These are phyloP conservation scores for Draba incana DNA, from an alignment of 345 rosid species.

Conservation along the genomic window DNA sequence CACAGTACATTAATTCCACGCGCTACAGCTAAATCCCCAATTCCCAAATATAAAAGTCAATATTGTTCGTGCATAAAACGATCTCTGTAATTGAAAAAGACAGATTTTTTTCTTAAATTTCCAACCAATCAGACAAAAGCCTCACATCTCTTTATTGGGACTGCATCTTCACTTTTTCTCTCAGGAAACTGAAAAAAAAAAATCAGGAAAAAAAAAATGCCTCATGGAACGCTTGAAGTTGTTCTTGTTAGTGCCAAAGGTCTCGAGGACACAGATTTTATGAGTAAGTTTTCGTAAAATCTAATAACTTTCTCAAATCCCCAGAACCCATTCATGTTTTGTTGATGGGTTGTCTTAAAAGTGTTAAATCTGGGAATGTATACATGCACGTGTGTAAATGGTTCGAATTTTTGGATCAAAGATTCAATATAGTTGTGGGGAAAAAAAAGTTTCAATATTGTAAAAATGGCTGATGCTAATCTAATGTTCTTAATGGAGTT, in stretches of 20 bases:
- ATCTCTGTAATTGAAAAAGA: constrained; percentile 3
- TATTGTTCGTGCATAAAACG: constrained; percentile 26
- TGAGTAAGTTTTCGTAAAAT: constrained; percentile 45
- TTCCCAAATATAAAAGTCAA: background rate
- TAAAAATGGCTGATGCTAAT: background rate
- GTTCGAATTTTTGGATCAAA: constrained; percentile 25
- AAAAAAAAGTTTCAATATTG: background rate
- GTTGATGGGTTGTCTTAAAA: constrained; percentile 13
- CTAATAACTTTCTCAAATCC: background rate
- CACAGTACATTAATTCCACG: background rate
- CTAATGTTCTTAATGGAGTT: background rate
- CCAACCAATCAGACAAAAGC: constrained; percentile 37
- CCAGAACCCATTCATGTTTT: constrained; percentile 10
- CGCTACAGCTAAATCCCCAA: constrained; percentile 4
- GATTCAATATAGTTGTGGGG: background rate
- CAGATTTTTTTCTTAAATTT: constrained; percentile 2
- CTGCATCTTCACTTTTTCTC: constrained; percentile 32
- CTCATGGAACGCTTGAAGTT: constrained; percentile 68
- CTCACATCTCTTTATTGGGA: constrained; percentile 32
- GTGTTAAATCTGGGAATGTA: constrained; percentile 27
- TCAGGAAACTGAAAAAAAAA: background rate
- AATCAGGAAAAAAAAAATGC: constrained; percentile 40
- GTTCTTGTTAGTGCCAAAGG: constrained; percentile 67
- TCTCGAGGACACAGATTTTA: constrained; percentile 57
- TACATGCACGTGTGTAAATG: constrained; percentile 1